Evolutionary conservation across 495 filamentous ascomycete species (phyloP), one percentile per base, ranked within the genome.

Genomic region (Amorphotheca resinae): DNA sequence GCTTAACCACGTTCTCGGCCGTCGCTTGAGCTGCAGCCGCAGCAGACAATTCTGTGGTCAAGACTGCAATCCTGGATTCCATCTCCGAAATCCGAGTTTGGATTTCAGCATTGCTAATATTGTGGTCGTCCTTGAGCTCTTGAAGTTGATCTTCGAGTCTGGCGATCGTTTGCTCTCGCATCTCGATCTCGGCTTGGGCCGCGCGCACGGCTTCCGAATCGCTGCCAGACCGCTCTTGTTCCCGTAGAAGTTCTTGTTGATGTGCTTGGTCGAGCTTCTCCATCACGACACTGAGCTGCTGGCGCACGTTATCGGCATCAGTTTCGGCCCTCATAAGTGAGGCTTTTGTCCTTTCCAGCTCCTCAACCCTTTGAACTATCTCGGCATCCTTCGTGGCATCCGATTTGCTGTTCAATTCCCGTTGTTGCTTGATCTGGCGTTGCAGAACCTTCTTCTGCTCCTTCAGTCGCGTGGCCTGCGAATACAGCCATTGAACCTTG

Each of bases 401-500:
- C 38, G 66, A 69, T 49, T 66, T 68, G 69, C 68, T 83, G 57
- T 87, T 91, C 38, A 93, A 71, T 53, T 91, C 85, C 31, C 86
- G 79, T 60, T 95, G 87, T 57, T 93, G 85, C 62, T 93, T 86
- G 51, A 94, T 85, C 51, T 95, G 87, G 2, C 84, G 77, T 46
- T 82, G 79, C 17, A 94, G 62, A 14, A 87, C 87, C 37, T 72
- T 72, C 59, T 93, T 87, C 49, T 94, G 85, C 48, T 94, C 85
- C 28, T 81, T 72, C 17, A 93, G 62, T n/a, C 67, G 62, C 6
- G 72, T 72, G 11, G 73, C 70, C 42, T 73, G 74, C 20, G 61
- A 66, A 50, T 82, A 83, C 5, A 96, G 64, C 53, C 74, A 75
- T 54, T 85, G 82, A 1, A 98, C 73, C 57, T 82, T 93, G 12